These are phyloP conservation scores for Vitis vinifera DNA, from an alignment of 164 flowering plant genomes.

Conservation along the genomic window DNA sequence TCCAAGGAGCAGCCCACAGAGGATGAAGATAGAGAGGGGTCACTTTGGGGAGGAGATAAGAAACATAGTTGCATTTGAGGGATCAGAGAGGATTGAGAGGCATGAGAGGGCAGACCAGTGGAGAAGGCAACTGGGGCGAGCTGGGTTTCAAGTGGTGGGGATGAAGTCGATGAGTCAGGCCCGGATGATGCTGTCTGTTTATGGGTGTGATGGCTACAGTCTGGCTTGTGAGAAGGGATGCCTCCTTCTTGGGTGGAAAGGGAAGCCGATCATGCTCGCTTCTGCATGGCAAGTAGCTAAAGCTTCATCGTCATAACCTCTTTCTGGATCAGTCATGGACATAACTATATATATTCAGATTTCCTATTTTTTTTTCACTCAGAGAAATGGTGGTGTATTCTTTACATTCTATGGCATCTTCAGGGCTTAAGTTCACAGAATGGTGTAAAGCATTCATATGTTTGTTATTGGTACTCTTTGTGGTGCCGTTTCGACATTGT, in stretches of 20 bases:
- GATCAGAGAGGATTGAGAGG: slow-evolving; percentile 50
- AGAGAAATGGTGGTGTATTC: too few species aligned
- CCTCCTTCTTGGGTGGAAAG: slow-evolving; percentile 69
- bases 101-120: slow-evolving; percentile 66
- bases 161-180: slow-evolving; percentile 43
- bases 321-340: neutral
- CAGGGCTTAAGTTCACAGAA: too few species aligned
- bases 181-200: slow-evolving; percentile 47
- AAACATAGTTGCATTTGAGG: slow-evolving; percentile 55
- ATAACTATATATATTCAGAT: too few species aligned
- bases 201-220: slow-evolving; percentile 61
- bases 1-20: slow-evolving; percentile 36
- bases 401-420: too few species aligned
- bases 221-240: slow-evolving; percentile 53
- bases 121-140: slow-evolving; percentile 55
- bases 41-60: slow-evolving; percentile 56
- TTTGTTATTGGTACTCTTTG: too few species aligned
- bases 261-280: slow-evolving; percentile 56
- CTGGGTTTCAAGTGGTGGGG: slow-evolving; percentile 49
- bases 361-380: too few species aligned
- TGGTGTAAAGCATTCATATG: too few species aligned
- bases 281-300: slow-evolving; percentile 56
- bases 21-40: slow-evolving; percentile 49
- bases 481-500: too few species aligned
- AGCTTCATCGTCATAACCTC: neutral